Percentiles rank a stretch among this genome's conserved stretches.
These are phyloP conservation scores for Dothideomycetes sp. DNA, from an alignment of 2,329 filamentous ascomycete genomes.

Conservation along the genomic window DNA sequence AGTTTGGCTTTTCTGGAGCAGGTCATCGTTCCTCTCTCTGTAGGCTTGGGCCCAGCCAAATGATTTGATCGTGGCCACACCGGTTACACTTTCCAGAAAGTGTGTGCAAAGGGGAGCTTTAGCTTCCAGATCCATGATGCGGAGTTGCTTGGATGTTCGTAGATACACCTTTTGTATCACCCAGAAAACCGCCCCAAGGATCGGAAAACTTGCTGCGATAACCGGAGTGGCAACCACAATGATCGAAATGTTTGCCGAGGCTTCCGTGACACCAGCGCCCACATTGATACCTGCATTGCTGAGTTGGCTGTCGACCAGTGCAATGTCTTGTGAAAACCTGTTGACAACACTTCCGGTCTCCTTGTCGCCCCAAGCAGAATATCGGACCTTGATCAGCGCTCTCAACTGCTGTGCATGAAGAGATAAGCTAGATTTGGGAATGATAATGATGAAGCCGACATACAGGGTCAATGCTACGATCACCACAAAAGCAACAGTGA, in stretches of 20 bases:
- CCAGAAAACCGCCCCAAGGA: slow-evolving; percentile 25
- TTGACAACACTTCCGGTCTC: slow-evolving; percentile 24
- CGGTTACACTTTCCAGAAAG: slow-evolving; percentile 43
- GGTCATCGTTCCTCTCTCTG: slow-evolving; percentile 27
- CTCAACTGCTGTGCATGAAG: slow-evolving; percentile 15
- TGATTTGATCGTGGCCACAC: slow-evolving; percentile 42
- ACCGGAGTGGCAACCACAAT: slow-evolving; percentile 33
- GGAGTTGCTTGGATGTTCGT: slow-evolving; percentile 39
- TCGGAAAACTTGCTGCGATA: slow-evolving; percentile 32
- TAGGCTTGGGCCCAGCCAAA: slow-evolving; percentile 39
- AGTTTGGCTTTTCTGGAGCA: slow-evolving; percentile 34
- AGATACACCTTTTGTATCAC: slow-evolving; percentile 39
- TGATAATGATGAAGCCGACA: slow-evolving; percentile 10
- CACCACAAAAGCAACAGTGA: slow-evolving; percentile 6
- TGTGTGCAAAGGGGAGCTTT: slow-evolving; percentile 43
- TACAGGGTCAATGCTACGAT: slow-evolving; percentile 1
- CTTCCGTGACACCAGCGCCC: slow-evolving; percentile 6
- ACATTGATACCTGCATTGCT: slow-evolving; percentile 12
- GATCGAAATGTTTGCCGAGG: slow-evolving; percentile 1
- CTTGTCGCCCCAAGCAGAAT: slow-evolving; percentile 11
- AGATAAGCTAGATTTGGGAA: slow-evolving; percentile 14
- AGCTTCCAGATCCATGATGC: slow-evolving; percentile 45
- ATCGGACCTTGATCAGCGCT: slow-evolving; percentile 13
- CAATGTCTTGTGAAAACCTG: slow-evolving; percentile 40
- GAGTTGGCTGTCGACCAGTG: slow-evolving; percentile 38